Percentiles rank a stretch among this genome's conserved stretches.
These are phyloP conservation scores for Fusarium concolor DNA, from an alignment of 2,329 filamentous ascomycete genomes.

Conservation along the genomic window DNA sequence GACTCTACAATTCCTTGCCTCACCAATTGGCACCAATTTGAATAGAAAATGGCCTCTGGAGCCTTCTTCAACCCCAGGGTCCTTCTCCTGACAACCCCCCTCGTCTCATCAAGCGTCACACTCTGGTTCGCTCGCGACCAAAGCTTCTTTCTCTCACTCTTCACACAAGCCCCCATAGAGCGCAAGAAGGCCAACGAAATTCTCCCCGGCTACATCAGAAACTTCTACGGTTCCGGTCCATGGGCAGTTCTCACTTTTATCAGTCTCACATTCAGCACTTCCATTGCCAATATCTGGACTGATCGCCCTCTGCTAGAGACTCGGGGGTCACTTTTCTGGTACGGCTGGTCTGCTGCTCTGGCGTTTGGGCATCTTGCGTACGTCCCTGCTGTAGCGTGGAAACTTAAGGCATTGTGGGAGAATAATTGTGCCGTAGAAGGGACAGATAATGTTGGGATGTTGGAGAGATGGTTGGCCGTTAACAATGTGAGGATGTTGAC, in stretches of 20 bases:
- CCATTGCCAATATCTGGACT: constrained; percentile 44
- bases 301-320: constrained; percentile 39
- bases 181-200: constrained; percentile 50
- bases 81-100: constrained; percentile 56
- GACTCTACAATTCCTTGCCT: neutral
- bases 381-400: constrained; percentile 50
- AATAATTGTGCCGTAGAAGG: constrained; percentile 35
- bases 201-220: constrained; percentile 57
- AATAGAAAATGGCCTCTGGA: constrained; percentile 51
- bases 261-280: constrained; percentile 50
- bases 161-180: constrained; percentile 49
- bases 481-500: constrained; percentile 51
- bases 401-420: constrained; percentile 48
- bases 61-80: constrained; percentile 54
- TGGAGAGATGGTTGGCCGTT: constrained; percentile 49
- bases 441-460: constrained; percentile 46
- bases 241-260: constrained; percentile 51
- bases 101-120: constrained; percentile 60
- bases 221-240: constrained; percentile 55
- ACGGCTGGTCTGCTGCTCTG: constrained; percentile 48
- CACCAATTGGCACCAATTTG: neutral
- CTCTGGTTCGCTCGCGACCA: constrained; percentile 60
- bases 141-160: constrained; percentile 55
- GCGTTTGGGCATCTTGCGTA: constrained; percentile 51
- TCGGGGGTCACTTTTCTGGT: constrained; percentile 49